Evolutionary conservation across 768 basidiomycete species (phyloP).

Genomic region (Mrakia hoshinonis): DNA sequence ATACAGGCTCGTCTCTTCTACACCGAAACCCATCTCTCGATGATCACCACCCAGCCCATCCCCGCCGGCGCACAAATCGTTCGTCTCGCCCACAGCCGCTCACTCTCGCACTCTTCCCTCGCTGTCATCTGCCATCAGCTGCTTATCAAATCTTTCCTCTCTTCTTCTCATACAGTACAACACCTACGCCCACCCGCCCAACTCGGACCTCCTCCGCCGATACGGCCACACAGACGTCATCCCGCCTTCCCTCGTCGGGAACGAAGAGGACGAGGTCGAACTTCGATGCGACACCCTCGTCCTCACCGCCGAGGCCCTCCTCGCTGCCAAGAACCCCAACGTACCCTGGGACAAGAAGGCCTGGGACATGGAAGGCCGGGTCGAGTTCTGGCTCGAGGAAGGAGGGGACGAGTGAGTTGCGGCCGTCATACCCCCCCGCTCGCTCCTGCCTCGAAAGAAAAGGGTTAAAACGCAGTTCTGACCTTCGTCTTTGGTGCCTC

Average conservation of each 20-base stretch:
- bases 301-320: constrained; percentile 34
- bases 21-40: constrained; percentile 60
- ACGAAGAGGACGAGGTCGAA: constrained; percentile 38
- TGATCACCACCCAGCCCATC: constrained; percentile 72
- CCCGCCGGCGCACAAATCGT: constrained; percentile 79
- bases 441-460: background rate
- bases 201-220: constrained; percentile 82
- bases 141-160: background rate
- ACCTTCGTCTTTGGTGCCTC: constrained; percentile 29
- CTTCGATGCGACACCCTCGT: constrained; percentile 51
- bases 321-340: constrained; percentile 34
- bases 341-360: constrained; percentile 13
- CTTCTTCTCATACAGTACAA: constrained; percentile 57
- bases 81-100: background rate
- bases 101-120: background rate
- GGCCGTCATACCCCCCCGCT: background rate
- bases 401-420: constrained; percentile 69
- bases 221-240: constrained; percentile 87
- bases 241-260: constrained; percentile 40
- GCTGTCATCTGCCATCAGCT: background rate
- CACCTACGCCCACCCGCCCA: constrained; percentile 88
- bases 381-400: constrained; percentile 90
- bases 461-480: too few species aligned
- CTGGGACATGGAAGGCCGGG: constrained; percentile 47
- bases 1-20: constrained; percentile 74